Evolutionary conservation across 345 rosid genomes (phyloP), one percentile per base, ranked within the genome.

Genomic region (Linum usitatissimum): DNA sequence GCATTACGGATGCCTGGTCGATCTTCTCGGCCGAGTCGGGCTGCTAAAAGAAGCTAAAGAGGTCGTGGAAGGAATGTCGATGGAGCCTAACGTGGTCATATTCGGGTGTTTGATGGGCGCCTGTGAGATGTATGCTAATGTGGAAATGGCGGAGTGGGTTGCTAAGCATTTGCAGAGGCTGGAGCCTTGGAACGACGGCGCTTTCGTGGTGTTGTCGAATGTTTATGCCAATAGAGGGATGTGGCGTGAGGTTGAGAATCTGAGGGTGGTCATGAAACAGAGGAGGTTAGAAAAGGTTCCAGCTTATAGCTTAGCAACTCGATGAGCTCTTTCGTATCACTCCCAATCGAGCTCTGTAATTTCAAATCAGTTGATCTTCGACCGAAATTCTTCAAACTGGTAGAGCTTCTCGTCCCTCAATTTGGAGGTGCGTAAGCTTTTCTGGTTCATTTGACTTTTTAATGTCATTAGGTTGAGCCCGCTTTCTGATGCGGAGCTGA

Each of bases 41-140:
- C 64, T 71, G 80, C 81, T 89, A 6, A 45, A 80, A 68, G 96
- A 86, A 62, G 95, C 96, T 2, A 84, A 78, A 65, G 73, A 64
- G 70, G 68, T 81, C 59, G 80, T 86, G 53, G 89, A 86, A 72
- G 81, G 59, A 57, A 88, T 91, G 95, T 87, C 95, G 17, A 76
- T 91, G 93, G 76, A 62, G 77, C 73, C 98, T 14, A 91, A 79
- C 58, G 84, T 77, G 57, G 82, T 83, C 15, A 80, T 86, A 18
- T 86, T 88, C 80, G 98, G 98, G 56, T 82, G 92, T 74, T 75
- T 88, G 83, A 77, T 88, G 84, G 91, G 96, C 67, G 98, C 86
- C 45, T 88, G 95, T 66, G 98, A 92, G 85, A 88, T 82, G 71
- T 76, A 76, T 72, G 91, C 84, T 67, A 77, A 85, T 54, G 93